phyloP scores from a whole-genome alignment of 352 stramenopile species.

The Pseudoperonospora humuli region DNA sequence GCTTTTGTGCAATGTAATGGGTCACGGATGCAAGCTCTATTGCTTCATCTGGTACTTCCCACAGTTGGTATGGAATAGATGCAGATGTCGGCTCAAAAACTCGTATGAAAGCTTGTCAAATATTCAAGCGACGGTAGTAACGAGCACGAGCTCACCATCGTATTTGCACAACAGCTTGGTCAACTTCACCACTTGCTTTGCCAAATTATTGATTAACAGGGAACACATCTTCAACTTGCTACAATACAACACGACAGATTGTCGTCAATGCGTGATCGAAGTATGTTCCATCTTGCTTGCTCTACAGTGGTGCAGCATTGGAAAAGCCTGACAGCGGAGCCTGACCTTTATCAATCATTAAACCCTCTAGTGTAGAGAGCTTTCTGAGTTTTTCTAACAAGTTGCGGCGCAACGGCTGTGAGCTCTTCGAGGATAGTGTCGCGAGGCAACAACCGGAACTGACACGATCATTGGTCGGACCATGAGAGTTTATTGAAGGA shows the following conservation, averaged over 20 bases:
- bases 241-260: not conserved
- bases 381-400: too few species aligned
- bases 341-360: slow-evolving; percentile 13
- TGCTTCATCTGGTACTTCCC: not conserved
- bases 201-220: slow-evolving; percentile 17
- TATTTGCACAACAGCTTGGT: slow-evolving; percentile 18
- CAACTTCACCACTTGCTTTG: slow-evolving; percentile 16
- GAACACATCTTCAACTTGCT: slow-evolving; percentile 19
- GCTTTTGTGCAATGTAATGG: too few species aligned
- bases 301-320: slow-evolving; percentile 16
- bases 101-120: too few species aligned
- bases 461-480: slow-evolving; percentile 14
- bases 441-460: slow-evolving; percentile 7
- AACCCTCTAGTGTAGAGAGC: too few species aligned
- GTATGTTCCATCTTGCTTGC: slow-evolving; percentile 11
- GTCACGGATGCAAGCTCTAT: too few species aligned
- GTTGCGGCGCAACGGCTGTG: slow-evolving; percentile 1
- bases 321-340: slow-evolving; percentile 12
- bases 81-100: slow-evolving; percentile 15
- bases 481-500: slow-evolving; percentile 4
- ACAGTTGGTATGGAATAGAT: slow-evolving; percentile 11
- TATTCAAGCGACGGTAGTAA: not conserved
- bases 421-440: slow-evolving; percentile 17
- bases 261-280: not conserved
- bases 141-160: slow-evolving; percentile 12